Percentiles rank a stretch among this genome's conserved stretches.
phyloP scores from a whole-genome alignment of 23 red algal genomes.

The Cyanidiococcus yangmingshanensis region DNA sequence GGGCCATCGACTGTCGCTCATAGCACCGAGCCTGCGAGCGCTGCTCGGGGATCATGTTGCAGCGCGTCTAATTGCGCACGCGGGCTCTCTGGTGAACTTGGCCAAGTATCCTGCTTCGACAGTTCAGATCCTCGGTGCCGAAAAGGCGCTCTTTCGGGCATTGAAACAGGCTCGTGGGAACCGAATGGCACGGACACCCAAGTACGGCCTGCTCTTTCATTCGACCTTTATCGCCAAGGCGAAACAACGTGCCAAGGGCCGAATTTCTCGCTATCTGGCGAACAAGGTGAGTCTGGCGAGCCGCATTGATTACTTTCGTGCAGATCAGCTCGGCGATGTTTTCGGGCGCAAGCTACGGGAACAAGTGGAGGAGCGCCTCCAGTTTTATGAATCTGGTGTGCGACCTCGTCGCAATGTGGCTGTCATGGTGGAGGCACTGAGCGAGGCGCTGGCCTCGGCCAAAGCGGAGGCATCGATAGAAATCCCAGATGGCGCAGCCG shows the following conservation, averaged over 20 bases:
- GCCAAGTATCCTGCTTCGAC: slow-evolving; percentile 98
- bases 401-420: slow-evolving; percentile 71
- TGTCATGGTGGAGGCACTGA: slow-evolving; percentile 59
- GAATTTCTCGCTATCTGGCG: slow-evolving; percentile 80
- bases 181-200: slow-evolving; percentile 75
- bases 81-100: slow-evolving; percentile 81
- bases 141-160: slow-evolving; percentile 98
- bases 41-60: slow-evolving; percentile 88
- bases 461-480: too few relatives aligned
- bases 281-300: slow-evolving; percentile 92
- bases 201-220: slow-evolving; percentile 85
- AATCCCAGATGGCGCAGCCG: too few relatives aligned
- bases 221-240: slow-evolving; percentile 83
- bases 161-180: slow-evolving; percentile 47
- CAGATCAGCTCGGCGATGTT: slow-evolving; percentile 45
- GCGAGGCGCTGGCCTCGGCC: slow-evolving; percentile 40
- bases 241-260: slow-evolving; percentile 82
- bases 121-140: slow-evolving; percentile 95
- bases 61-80: slow-evolving; percentile 88
- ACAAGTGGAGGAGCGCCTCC: slow-evolving; percentile 84
- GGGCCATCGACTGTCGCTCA: slow-evolving; percentile 48
- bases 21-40: slow-evolving; percentile 80
- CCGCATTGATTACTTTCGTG: slow-evolving; percentile 78
- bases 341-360: slow-evolving; percentile 78
- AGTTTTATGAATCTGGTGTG: slow-evolving; percentile 74